Evolutionary conservation across 352 stramenopile species (phyloP).

Genomic region (Phytophthora sp.): DNA sequence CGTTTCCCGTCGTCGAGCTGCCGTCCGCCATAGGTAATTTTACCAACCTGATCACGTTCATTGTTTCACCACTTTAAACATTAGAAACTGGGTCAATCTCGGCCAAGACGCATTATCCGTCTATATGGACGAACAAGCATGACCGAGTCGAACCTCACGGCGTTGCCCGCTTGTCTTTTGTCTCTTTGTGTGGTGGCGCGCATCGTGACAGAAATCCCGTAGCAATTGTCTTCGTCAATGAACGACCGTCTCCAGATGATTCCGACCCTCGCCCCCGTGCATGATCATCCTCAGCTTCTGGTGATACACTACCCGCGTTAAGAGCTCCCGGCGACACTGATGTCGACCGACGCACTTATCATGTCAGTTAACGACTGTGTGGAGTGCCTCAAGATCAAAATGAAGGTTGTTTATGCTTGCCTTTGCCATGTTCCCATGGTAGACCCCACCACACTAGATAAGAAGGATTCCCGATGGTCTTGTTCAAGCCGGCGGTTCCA

Average conservation of each 20-base stretch:
- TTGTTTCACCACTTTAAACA: slow-evolving; percentile 33
- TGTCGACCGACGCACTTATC: slow-evolving; percentile 14
- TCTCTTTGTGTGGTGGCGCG: slow-evolving; percentile 21
- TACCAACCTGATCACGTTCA: slow-evolving; percentile 12
- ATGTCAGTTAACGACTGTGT: slow-evolving; percentile 24
- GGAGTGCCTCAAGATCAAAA: slow-evolving; percentile 24
- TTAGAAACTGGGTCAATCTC: slow-evolving; percentile 24
- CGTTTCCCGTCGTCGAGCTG: too few relatives aligned
- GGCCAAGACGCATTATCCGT: slow-evolving; percentile 15
- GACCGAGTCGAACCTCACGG: slow-evolving; percentile 18
- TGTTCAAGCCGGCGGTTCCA: too few relatives aligned
- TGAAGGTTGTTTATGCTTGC: too few relatives aligned
- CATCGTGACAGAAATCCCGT: slow-evolving; percentile 22
- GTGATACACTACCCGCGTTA: slow-evolving; percentile 25
- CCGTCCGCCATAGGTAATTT: slow-evolving; percentile 16
- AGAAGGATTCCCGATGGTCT: too few relatives aligned
- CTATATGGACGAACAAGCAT: slow-evolving; percentile 15
- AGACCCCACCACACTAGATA: too few relatives aligned
- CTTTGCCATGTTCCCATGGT: too few relatives aligned
- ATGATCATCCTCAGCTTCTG: slow-evolving; percentile 28
- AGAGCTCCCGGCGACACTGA: slow-evolving; percentile 22
- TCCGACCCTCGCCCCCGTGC: slow-evolving; percentile 20
- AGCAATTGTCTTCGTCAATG: slow-evolving; percentile 25
- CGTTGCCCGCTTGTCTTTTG: slow-evolving; percentile 12
- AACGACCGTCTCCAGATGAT: slow-evolving; percentile 19